Evolutionary conservation across 140 eudicot species (phyloP), one percentile per base, ranked within the genome.

Genomic region (Senecio squalidus): DNA sequence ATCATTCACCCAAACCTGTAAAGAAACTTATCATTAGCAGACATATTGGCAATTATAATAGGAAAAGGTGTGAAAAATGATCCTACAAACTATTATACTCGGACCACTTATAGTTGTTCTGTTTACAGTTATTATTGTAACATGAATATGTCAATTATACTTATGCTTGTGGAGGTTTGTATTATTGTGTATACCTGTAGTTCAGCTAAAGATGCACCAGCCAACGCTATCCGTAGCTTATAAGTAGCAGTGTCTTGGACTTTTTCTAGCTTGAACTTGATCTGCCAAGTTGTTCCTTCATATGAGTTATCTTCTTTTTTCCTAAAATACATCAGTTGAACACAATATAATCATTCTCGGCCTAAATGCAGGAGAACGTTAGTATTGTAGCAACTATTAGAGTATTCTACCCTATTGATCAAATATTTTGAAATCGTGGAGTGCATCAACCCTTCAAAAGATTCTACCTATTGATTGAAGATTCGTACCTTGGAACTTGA

Each of bases 241-340:
- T 86, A 91, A 14, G 59, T 64, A 14, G 82, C 77, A 14, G 16
- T 56, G 0, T 45, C 53, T 18, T n/a, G 27, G 44, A 81, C 64
- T 31, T 56, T 45, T 30, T 81, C 84, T 1, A 91, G 76, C 49
- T 69, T 76, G 78, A 86, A 91, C 60, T 67, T 83, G 74, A 91
- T 83, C 62, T 91, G 91, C 98, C 98, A 91, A 9, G 96, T 86
- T 4, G 96, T 91, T 70, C 86, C 98, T 67, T 80, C 74, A 55
- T 80, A 91, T 3, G 88, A 68, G 23, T 77, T 73, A 47, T 81
- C 89, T 15, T 57, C 67, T 26, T 62, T 84, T 63, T 74, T 91
- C 80, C 96, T 91, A 75, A n/a, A n/a, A n/a, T n/a, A n/a, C n/a
- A n/a, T n/a, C n/a, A n/a, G n/a, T n/a, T n/a, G n/a, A n/a, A n/a